Conservation (phyloP, 805 yeast species). For the Hanseniaspora thailandica region DNA sequence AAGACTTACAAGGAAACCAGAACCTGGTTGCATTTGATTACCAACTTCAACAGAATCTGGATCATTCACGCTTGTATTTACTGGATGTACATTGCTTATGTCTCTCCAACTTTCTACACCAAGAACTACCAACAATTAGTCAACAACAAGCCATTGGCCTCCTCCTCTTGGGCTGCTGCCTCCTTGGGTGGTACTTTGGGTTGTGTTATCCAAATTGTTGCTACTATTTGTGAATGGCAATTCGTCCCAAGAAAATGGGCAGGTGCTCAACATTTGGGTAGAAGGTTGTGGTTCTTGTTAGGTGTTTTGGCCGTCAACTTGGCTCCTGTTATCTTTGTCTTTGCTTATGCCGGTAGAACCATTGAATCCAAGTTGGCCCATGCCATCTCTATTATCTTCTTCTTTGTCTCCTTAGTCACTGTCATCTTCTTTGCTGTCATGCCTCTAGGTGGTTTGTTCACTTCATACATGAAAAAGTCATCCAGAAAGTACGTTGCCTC, state of each 20-base stretch:
- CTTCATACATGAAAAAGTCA: slow-evolving; percentile 76
- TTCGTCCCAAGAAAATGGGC: slow-evolving; percentile 98
- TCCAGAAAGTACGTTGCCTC: slow-evolving; percentile 85
- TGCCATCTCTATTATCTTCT: slow-evolving; percentile 72
- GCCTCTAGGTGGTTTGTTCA: slow-evolving; percentile 95
- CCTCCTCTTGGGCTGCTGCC: slow-evolving; percentile 83
- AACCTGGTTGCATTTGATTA: slow-evolving; percentile 91
- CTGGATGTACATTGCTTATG: slow-evolving; percentile 93
- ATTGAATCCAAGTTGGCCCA: slow-evolving; percentile 60
- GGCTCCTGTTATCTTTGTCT: slow-evolving; percentile 77
- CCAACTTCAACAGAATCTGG: slow-evolving; percentile 98
- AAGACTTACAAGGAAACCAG: slow-evolving; percentile 92
- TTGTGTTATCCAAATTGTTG: slow-evolving; percentile 63
- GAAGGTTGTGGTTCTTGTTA: slow-evolving; percentile 69
- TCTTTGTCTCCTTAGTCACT: slow-evolving; percentile 78
- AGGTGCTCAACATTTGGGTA: slow-evolving; percentile 91
- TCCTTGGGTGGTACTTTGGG: slow-evolving; percentile 92
- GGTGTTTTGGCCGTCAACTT: slow-evolving; percentile 58
- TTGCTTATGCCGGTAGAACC: slow-evolving; percentile 63
- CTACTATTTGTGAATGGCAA: slow-evolving; percentile 86
- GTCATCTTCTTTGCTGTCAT: slow-evolving; percentile 76
- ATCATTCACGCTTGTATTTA: slow-evolving; percentile 75
- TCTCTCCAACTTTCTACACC: slow-evolving; percentile 85
- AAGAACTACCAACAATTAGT: slow-evolving; percentile 69
- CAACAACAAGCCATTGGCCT: slow-evolving; percentile 78